These are phyloP conservation scores for Neonectria magnoliae DNA, from an alignment of 2,329 filamentous ascomycete genomes.

Conservation along the genomic window DNA sequence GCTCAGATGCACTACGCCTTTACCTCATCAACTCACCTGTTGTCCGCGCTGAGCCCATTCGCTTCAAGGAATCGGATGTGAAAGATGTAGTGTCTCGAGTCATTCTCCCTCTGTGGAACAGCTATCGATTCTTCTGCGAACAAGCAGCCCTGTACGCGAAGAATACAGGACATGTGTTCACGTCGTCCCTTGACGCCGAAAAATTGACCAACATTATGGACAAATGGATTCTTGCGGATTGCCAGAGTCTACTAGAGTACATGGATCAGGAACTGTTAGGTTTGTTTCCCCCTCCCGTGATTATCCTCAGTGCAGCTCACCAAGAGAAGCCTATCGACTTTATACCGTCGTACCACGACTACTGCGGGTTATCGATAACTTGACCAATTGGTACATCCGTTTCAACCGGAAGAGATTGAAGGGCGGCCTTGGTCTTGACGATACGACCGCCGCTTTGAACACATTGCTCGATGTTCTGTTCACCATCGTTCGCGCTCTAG, in stretches of 20 bases:
- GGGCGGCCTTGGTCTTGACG: slow-evolving; percentile 72
- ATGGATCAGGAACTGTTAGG: slow-evolving; percentile 87
- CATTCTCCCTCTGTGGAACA: slow-evolving; percentile 43
- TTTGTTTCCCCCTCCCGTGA: slow-evolving; percentile 48
- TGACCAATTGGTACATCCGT: slow-evolving; percentile 92
- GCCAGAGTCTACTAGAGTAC: slow-evolving; percentile 81
- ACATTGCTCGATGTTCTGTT: slow-evolving; percentile 90
- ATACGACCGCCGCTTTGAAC: slow-evolving; percentile 85
- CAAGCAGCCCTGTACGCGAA: slow-evolving; percentile 38
- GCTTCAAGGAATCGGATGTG: slow-evolving; percentile 41
- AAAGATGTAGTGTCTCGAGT: slow-evolving; percentile 40
- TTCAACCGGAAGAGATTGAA: slow-evolving; percentile 88
- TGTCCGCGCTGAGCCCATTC: slow-evolving; percentile 39
- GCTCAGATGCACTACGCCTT: slow-evolving; percentile 41
- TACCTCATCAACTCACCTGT: slow-evolving; percentile 45
- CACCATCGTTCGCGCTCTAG: slow-evolving; percentile 81
- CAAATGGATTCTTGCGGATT: slow-evolving; percentile 86
- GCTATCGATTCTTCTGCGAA: slow-evolving; percentile 42
- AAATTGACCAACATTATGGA: slow-evolving; percentile 73
- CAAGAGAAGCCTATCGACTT: slow-evolving; percentile 67
- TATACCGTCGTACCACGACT: slow-evolving; percentile 88
- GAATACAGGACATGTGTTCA: slow-evolving; percentile 32
- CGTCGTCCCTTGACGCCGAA: slow-evolving; percentile 24
- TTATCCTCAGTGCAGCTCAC: background rate
- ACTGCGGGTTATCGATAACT: slow-evolving; percentile 81